Evolutionary conservation across 306 rosid genomes (phyloP).

Genomic region (Acmispon strigosus): DNA sequence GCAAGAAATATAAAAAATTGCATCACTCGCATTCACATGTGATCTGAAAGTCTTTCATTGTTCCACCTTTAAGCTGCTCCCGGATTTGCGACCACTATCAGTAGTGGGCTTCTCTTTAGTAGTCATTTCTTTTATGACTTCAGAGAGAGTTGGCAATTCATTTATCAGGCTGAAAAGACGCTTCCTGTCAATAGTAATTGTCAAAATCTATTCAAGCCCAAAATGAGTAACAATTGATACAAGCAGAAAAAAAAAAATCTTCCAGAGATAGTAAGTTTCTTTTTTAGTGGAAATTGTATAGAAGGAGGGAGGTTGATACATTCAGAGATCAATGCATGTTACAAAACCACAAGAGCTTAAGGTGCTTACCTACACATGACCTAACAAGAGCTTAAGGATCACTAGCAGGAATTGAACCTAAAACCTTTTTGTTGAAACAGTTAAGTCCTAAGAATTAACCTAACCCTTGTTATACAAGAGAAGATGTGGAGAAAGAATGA

Average conservation of each 20-base stretch:
- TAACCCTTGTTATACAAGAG: background rate
- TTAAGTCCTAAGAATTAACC: background rate
- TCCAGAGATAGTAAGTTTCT: background rate
- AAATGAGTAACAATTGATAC: background rate
- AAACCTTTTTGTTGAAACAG: background rate
- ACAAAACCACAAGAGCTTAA: background rate
- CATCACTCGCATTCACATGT: background rate
- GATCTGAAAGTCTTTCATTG: conserved; percentile 9
- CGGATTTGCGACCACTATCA: conserved; percentile 90
- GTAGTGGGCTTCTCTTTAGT: conserved; percentile 80
- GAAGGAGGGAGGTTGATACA: background rate
- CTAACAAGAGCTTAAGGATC: background rate
- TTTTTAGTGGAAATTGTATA: background rate
- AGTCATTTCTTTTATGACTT: conserved; percentile 91
- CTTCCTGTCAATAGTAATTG: conserved; percentile 50
- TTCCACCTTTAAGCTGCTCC: conserved; percentile 41
- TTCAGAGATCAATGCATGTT: background rate
- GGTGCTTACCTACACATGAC: background rate
- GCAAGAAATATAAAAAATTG: background rate
- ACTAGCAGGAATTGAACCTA: background rate
- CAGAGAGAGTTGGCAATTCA: conserved; percentile 95
- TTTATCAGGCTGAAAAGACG: conserved; percentile 92
- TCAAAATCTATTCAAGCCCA: background rate
- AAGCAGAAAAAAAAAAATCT: background rate
- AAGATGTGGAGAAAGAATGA: background rate